Conservation (phyloP, 257 asterid genomes). For the Jacaranda copaia region DNA sequence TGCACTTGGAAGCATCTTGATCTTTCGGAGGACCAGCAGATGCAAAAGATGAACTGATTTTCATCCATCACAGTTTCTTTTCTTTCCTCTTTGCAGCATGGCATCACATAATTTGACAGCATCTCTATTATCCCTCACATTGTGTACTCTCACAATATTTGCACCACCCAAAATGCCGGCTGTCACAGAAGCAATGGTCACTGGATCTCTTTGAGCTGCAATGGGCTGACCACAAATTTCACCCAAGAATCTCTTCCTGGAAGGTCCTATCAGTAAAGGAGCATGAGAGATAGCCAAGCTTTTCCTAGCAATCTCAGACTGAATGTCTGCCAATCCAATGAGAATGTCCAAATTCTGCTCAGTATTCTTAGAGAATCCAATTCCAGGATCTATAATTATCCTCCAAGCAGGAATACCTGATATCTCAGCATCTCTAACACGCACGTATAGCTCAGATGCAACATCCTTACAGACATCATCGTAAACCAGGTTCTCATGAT, state of each 20-base stretch:
- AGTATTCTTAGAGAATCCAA: constrained; percentile 90
- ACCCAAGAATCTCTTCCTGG: constrained; percentile 91
- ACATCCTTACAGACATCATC: constrained; percentile 68
- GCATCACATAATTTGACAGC: constrained; percentile 91
- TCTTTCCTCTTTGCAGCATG: constrained; percentile 53
- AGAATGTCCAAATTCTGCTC: constrained; percentile 78
- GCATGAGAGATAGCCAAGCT: constrained; percentile 73
- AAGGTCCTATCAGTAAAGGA: constrained; percentile 82
- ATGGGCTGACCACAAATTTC: constrained; percentile 62
- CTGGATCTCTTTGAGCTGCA: constrained; percentile 77
- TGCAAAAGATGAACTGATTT: neutral
- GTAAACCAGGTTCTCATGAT: constrained; percentile 60
- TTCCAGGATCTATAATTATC: constrained; percentile 83
- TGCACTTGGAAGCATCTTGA: neutral
- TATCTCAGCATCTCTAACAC: constrained; percentile 73
- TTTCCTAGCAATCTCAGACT: constrained; percentile 64
- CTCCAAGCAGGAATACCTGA: constrained; percentile 97
- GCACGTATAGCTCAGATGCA: constrained; percentile 59
- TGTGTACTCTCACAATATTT: constrained; percentile 86
- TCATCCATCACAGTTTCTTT: constrained; percentile 22
- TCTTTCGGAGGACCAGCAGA: neutral
- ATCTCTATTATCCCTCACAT: constrained; percentile 69
- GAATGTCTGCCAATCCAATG: constrained; percentile 54
- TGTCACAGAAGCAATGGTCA: constrained; percentile 75
- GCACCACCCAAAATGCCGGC: constrained; percentile 81